Conservation (phyloP, 129 eudicot species). For the Heracleum sosnowskyi region DNA sequence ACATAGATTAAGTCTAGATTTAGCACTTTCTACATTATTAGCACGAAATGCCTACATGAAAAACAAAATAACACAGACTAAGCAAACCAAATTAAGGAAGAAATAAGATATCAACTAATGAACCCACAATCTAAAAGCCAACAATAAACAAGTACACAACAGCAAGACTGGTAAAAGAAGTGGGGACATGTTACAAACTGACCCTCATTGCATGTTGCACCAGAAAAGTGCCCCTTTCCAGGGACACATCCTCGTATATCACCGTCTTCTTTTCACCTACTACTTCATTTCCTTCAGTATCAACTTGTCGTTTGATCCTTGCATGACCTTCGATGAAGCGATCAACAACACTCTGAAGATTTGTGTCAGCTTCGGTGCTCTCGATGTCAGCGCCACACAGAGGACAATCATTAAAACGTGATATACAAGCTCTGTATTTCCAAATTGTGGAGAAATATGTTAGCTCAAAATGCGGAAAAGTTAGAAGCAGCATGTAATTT, state of each 20-base stretch:
- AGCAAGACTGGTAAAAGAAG: background rate
- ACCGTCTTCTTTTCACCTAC: slow-evolving; percentile 59
- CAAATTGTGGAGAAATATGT: background rate
- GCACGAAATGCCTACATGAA: slow-evolving; percentile 83
- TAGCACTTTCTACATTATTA: slow-evolving; percentile 88
- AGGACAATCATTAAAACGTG: slow-evolving; percentile 85
- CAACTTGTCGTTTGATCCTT: slow-evolving; percentile 67
- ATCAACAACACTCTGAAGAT: slow-evolving; percentile 85
- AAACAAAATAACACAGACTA: slow-evolving; percentile 18
- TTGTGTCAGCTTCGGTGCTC: slow-evolving; percentile 64
- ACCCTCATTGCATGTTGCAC: slow-evolving; percentile 99
- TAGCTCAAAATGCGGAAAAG: background rate
- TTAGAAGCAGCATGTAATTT: background rate
- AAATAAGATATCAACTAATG: slow-evolving; percentile 1
- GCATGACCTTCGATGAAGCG: slow-evolving; percentile 97
- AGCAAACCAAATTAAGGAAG: slow-evolving; percentile 1
- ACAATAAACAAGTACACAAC: background rate
- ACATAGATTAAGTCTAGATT: slow-evolving; percentile 78
- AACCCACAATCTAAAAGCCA: background rate
- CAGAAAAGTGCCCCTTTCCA: slow-evolving; percentile 89
- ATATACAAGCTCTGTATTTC: slow-evolving; percentile 64
- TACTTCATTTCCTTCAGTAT: slow-evolving; percentile 46
- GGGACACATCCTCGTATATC: slow-evolving; percentile 85
- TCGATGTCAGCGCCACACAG: slow-evolving; percentile 96
- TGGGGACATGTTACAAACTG: slow-evolving; percentile 19